Evolutionary conservation across 2,329 filamentous ascomycete genomes (phyloP), one percentile per base, ranked within the genome.

Genomic region (Daldinia sp.): DNA sequence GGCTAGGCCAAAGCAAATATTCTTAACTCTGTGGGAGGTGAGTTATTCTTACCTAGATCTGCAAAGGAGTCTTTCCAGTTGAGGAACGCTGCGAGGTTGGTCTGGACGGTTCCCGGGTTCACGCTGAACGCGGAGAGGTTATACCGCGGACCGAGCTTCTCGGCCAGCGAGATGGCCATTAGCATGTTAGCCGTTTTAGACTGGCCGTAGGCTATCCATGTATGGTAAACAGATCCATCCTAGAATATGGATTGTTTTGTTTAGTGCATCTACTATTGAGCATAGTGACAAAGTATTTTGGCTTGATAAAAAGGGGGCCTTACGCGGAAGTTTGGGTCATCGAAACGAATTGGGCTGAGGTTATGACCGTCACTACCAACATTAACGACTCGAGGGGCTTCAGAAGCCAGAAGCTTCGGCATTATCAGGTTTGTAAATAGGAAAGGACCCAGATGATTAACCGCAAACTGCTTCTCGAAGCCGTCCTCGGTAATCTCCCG

Each of bases 301-400:
- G 1, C 28, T 18, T 53, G 6, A 35, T 35, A 18, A 35, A 10
- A 6, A 10, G 33, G 28, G 28, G 15, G 48, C 6, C 30, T 35
- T 39, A 81, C 82, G 20, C 80, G 75, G 60, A 84, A 85, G 37
- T 83, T 82, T 37, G 76, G 80, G 68, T 86, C 83, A 41, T 77
- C 75, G 65, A 80, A 85, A 1, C 81, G 75, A 12, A 85, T 73
- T 0, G 80, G 81, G 3, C 77, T 75, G 10, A 85, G 42, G 4
- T 80, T 77, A 66, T 86, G 79, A 2, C 82, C 83, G 30, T 81
- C 75, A 70, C 83, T 85, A 26, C 79, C 80, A 5, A 86, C 73
- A 61, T 79, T 84, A 15, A 86, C 78, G 1, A 87, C 66, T 0
- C 80, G 74, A 0, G 79, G 74, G 4, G 66, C 65, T 13, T 72